Evolutionary conservation across 2,329 filamentous ascomycete species (phyloP).

Genomic region (Podosphaera aphanis): DNA sequence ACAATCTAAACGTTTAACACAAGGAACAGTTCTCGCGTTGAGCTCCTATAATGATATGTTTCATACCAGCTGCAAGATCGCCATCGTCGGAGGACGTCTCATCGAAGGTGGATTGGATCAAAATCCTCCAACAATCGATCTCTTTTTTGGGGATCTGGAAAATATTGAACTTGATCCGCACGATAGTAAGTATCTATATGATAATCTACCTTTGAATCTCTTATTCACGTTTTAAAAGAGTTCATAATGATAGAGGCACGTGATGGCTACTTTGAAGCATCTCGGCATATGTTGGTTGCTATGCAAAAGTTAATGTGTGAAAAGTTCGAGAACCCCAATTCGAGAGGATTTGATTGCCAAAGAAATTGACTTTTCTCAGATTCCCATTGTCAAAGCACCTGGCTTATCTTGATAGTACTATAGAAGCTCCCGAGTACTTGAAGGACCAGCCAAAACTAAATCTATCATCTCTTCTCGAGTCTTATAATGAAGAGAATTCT

Average conservation of each 20-base stretch:
- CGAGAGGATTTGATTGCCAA: background rate
- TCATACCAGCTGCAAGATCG: constrained; percentile 39
- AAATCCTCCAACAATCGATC: constrained; percentile 48
- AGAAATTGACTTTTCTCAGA: constrained; percentile 11
- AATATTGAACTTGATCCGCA: constrained; percentile 46
- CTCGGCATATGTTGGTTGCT: constrained; percentile 46
- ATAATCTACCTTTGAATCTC: too few species aligned
- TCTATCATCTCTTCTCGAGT: constrained; percentile 19
- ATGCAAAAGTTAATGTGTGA: constrained; percentile 30
- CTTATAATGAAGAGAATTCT: constrained; percentile 3
- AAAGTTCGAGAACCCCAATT: constrained; percentile 5
- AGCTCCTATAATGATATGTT: constrained; percentile 36
- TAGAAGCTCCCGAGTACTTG: constrained; percentile 29
- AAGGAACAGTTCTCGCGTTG: constrained; percentile 29
- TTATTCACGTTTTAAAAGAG: constrained; percentile 4
- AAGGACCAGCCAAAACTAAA: constrained; percentile 24
- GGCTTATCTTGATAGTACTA: constrained; percentile 22
- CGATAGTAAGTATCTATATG: constrained; percentile 25
- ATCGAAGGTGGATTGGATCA: constrained; percentile 34
- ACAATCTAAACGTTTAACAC: constrained; percentile 26
- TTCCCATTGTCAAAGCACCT: constrained; percentile 42
- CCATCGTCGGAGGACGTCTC: constrained; percentile 46
- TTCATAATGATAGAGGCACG: constrained; percentile 56
- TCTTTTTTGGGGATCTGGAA: constrained; percentile 40
- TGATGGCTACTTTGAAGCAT: constrained; percentile 52